Percentiles rank a stretch among this genome's conserved stretches.
phyloP scores from a whole-genome alignment of 306 rosid genomes.

The Sphenostylis stenocarpa region DNA sequence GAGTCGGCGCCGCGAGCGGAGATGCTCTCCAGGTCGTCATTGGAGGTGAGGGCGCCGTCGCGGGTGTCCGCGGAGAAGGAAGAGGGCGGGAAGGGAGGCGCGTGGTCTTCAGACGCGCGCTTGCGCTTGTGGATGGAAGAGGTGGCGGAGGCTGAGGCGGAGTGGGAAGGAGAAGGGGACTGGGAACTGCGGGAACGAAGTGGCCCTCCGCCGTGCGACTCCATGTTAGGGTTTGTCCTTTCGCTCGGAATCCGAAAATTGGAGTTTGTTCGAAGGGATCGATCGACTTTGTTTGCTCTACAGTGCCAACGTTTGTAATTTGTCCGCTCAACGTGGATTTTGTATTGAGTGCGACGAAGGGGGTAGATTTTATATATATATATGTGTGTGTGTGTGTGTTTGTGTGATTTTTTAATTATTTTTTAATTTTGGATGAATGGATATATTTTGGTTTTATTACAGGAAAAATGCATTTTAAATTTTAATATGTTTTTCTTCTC shows the following conservation, averaged over 20 bases:
- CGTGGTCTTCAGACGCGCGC: conserved; percentile 77
- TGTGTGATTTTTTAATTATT: too few species aligned
- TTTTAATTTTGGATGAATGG: too few species aligned
- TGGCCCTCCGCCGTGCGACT: conserved; percentile 71
- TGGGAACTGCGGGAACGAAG: conserved; percentile 90
- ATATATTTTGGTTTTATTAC: too few species aligned
- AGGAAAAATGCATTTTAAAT: too few species aligned
- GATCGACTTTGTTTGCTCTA: background rate
- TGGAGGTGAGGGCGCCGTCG: conserved; percentile 88
- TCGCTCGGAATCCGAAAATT: background rate
- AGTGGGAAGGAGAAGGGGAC: conserved; percentile 94
- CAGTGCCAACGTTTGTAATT: background rate
- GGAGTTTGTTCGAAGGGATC: background rate
- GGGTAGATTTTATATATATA: too few species aligned
- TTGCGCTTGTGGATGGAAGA: conserved; percentile 92
- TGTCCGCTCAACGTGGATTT: too few species aligned
- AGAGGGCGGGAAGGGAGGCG: conserved; percentile 89
- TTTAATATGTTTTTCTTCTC: too few species aligned
- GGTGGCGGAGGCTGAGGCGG: conserved; percentile 92
- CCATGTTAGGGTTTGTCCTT: conserved; percentile 55
- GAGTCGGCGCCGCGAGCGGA: conserved; percentile 85
- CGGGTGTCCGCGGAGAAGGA: conserved; percentile 92
- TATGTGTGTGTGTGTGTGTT: too few species aligned
- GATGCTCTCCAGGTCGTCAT: conserved; percentile 95
- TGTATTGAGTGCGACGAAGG: too few species aligned